Conservation (phyloP, 495 filamentous ascomycete genomes). For the Penicillium crystallinum region DNA sequence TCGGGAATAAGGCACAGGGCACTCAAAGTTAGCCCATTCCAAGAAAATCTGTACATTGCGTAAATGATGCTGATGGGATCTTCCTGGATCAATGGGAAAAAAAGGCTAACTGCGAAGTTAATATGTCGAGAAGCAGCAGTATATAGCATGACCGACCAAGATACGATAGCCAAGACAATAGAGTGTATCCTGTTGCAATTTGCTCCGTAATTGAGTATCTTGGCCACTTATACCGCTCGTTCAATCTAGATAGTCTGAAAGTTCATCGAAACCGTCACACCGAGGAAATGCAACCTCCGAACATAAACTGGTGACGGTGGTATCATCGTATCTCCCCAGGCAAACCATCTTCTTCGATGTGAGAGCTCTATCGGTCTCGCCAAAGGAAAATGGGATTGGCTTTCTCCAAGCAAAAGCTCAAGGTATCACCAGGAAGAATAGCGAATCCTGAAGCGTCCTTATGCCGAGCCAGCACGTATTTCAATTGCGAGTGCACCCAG, state of each 20-base stretch:
- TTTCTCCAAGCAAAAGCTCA: background rate
- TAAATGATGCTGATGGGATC: background rate
- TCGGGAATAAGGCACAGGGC: background rate
- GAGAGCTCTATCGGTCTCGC: background rate
- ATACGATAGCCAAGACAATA: background rate
- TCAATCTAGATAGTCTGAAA: background rate
- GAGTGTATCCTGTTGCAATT: background rate
- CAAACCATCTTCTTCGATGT: background rate
- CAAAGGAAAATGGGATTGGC: background rate
- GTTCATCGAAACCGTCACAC: constrained; percentile 3
- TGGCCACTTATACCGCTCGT: background rate
- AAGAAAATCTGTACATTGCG: constrained; percentile 1
- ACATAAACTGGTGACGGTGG: constrained; percentile 7
- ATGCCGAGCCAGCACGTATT: background rate
- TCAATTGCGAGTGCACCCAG: background rate
- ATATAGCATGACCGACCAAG: background rate
- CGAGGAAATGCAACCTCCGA: constrained; percentile 12
- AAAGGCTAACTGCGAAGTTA: background rate
- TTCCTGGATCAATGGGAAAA: background rate
- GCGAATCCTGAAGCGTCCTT: background rate
- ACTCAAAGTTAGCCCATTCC: background rate
- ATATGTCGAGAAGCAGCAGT: background rate
- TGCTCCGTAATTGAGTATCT: background rate
- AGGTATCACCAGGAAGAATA: background rate
- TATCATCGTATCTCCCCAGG: constrained; percentile 11